Evolutionary conservation across 192 early-diverging fungal species (phyloP).

Genomic region (Oehlia diaphana): DNA sequence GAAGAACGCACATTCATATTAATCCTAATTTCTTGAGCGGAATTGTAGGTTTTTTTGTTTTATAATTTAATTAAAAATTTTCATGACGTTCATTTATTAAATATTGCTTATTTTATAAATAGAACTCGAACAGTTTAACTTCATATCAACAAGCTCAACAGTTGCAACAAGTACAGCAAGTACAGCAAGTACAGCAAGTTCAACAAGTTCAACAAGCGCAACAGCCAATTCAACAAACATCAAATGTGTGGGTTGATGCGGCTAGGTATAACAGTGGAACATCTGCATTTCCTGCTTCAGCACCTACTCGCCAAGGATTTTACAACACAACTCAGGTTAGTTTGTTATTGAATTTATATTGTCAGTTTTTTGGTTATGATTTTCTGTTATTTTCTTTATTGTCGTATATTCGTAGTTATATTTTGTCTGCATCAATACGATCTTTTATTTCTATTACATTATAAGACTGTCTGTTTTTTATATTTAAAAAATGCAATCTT

Average conservation of each 20-base stretch:
- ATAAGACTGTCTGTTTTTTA: conserved; percentile 9
- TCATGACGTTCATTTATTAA: background rate
- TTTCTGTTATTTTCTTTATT: conserved; percentile 1
- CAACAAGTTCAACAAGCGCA: background rate
- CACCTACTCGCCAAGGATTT: conserved; percentile 26
- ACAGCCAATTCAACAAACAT: conserved; percentile 13
- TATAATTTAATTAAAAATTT: background rate
- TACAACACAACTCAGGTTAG: conserved; percentile 26
- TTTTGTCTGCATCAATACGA: background rate
- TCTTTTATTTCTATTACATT: background rate
- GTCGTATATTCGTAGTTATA: background rate
- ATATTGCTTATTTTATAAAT: background rate
- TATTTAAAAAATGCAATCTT: conserved; percentile 4
- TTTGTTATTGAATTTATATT: conserved; percentile 1
- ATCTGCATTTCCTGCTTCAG: background rate
- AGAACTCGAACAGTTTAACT: conserved; percentile 7
- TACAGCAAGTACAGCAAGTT: background rate
- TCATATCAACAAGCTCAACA: conserved; percentile 13
- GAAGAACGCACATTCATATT: conserved; percentile 48
- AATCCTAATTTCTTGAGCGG: conserved; percentile 61
- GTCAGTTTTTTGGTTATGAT: background rate
- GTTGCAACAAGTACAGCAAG: background rate
- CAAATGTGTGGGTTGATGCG: conserved; percentile 21
- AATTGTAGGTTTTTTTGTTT: conserved; percentile 20
- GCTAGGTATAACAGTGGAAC: conserved; percentile 5